Evolutionary conservation across 805 yeast genomes (phyloP), one percentile per base, ranked within the genome.

Genomic region (Spencermartinsiella europaea): DNA sequence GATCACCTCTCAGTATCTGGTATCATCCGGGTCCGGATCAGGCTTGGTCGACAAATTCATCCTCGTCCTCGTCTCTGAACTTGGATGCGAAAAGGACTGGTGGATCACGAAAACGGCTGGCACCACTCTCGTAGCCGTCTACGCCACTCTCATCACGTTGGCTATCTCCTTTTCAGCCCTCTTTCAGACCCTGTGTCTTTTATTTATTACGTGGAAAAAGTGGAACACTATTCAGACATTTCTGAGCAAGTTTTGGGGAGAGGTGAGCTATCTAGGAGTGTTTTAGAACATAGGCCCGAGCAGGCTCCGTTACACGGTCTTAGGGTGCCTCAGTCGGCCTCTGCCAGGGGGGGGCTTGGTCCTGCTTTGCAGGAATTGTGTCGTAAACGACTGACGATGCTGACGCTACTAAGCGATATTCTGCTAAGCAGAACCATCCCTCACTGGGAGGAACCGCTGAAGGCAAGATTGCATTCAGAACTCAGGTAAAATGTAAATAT

Each of bases 121-220:
- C 3, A 36, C 25, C 15, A 17, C 42, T 4, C 16, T 49, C 3
- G 47, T 44, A 5, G 22, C 40, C 8, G 14, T 44, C 28, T 38
- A 45, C 21, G 31, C 55, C 16, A 8, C 21, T 5, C 31, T 42
- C 5, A 40, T 49, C 25, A 31, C 47, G 21, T 33, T 51, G 12
- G 44, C 43, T 21, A 38, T 54, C 5, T 38, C 49, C 14, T 53
- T 51, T 38, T 56, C 57, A 5, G 55, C 51, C 4, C 40, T 52
- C n/a, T 56, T 56, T 46, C 58, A 56, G 38, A 22, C 33, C 19
- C 44, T 51, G 33, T 56, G 58, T 36, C 36, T 56, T 16, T 15
- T 46, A 4, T 49, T 48, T 28, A 44, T 54, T 16, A 35, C 42
- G 34, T 42, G 54, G 51, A 52, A 53, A 39, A 52, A 53, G 37